Conservation (phyloP, 2,329 filamentous ascomycete genomes). For the Lasiodiplodia sp. region DNA sequence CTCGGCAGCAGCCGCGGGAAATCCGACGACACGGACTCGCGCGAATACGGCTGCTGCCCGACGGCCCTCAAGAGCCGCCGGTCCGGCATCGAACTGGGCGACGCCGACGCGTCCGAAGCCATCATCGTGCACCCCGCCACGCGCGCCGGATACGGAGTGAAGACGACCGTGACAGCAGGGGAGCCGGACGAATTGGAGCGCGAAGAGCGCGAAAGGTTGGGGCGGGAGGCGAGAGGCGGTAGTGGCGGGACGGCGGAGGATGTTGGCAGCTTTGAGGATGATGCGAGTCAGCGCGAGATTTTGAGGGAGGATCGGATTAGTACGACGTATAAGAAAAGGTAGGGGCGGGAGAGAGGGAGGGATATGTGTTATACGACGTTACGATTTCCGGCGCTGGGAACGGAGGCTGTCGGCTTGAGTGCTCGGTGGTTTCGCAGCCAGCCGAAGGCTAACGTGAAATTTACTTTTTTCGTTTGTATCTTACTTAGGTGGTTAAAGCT, state of each 20-base stretch:
- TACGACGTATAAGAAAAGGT: not conserved
- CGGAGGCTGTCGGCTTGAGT: too few relatives aligned
- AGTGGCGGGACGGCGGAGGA: not conserved
- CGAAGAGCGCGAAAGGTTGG: not conserved
- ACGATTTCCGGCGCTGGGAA: too few relatives aligned
- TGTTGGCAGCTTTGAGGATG: not conserved
- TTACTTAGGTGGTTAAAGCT: too few relatives aligned
- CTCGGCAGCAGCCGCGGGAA: not conserved
- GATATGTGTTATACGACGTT: too few relatives aligned
- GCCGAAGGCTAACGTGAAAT: too few relatives aligned
- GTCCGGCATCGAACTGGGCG: not conserved
- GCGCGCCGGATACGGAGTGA: not conserved
- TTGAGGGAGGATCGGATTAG: not conserved
- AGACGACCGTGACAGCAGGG: not conserved
- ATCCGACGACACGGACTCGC: not conserved
- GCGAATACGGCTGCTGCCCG: not conserved
- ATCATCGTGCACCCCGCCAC: not conserved
- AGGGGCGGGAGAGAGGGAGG: not conserved
- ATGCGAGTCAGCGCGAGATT: not conserved
- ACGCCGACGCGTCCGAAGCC: not conserved
- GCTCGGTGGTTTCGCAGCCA: too few relatives aligned
- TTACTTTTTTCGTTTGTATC: too few relatives aligned
- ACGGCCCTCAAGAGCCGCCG: not conserved
- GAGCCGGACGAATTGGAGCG: not conserved
- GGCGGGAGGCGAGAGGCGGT: too few relatives aligned